Base-by-base conservation (phyloP, 805 yeast species). In the Lipomyces yamadae region DNA sequence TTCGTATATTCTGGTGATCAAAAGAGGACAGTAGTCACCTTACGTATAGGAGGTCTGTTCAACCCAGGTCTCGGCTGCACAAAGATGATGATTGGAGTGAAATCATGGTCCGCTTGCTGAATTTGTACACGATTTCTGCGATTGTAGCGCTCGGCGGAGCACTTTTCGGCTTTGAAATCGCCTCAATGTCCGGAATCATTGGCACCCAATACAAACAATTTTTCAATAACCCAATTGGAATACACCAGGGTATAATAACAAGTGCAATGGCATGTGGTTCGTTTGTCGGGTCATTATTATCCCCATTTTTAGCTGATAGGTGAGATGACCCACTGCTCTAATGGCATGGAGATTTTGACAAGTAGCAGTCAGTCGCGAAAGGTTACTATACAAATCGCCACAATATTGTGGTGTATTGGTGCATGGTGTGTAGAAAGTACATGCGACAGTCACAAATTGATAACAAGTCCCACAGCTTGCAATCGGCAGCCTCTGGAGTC, bases 221-320 rank as follows among this genome's bases (percentile, higher is more conserved):
- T 71, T 87, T 86, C 76, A 68, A 80, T 63, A 61, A 74, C 48
- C 91, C 91, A 18, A 75, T 78, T 32, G 80, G 90, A 0, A 74
- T 81, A 1, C 72, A 78, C 48, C 91, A 88, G 76, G 92, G 92
- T 39, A 78, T 86, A 61, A 82, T 88, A 62, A 86, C 88, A 18
- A 85, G 88, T 0, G 78, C 88, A 4, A 86, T 85, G 83, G 84
- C 91, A 30, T 82, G 84, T 66, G 92, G 92, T 55, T 88, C 88
- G 0, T 81, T 86, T 65, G 72, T 85, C 65, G 91, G 91, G 18
- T 85, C 89, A 56, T 75, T 87, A 63, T 72, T 79, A 0, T 77
- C 86, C 24, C 81, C 85, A 5, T 67, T 70, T 4, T 58, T 79
- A 1, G 73, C 78, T 18, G 89, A 85, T 62, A 75, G 63, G 37